These are phyloP conservation scores for Candida sonorensis DNA, from an alignment of 805 yeast species.

Conservation along the genomic window DNA sequence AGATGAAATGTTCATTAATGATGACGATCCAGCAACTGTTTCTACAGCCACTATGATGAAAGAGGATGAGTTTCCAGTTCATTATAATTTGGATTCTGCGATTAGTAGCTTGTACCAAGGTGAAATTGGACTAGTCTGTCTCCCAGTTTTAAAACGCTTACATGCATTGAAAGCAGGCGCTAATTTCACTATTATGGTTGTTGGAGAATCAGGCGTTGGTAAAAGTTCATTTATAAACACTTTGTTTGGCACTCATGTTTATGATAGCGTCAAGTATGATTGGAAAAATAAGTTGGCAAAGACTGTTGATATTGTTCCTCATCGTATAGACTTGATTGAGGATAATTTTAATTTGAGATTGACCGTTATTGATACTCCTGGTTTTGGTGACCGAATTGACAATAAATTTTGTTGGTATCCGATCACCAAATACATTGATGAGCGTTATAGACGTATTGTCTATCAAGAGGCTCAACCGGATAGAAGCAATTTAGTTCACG, in stretches of 20 bases:
- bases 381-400: slow-evolving; percentile 67
- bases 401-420: slow-evolving; percentile 63
- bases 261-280: slow-evolving; percentile 21
- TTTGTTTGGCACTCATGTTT: slow-evolving; percentile 49
- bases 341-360: slow-evolving; percentile 51
- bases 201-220: slow-evolving; percentile 83
- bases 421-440: slow-evolving; percentile 67
- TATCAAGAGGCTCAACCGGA: slow-evolving; percentile 75
- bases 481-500: slow-evolving; percentile 46
- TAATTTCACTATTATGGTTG: slow-evolving; percentile 73
- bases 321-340: slow-evolving; percentile 51
- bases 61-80: slow-evolving; percentile 13
- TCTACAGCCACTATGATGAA: too few species aligned
- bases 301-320: slow-evolving; percentile 27
- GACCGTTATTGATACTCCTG: slow-evolving; percentile 65
- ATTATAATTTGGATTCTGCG: slow-evolving; percentile 25
- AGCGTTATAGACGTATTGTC: slow-evolving; percentile 61
- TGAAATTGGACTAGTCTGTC: slow-evolving; percentile 23
- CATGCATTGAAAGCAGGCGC: slow-evolving; percentile 51
- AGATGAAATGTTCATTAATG: slow-evolving; percentile 5
- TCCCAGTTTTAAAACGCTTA: slow-evolving; percentile 24
- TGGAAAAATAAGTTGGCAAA: slow-evolving; percentile 22
- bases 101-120: slow-evolving; percentile 16
- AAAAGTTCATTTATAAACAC: slow-evolving; percentile 79
- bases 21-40: slow-evolving; percentile 8